phyloP scores from a whole-genome alignment of 75 land plant genomes.

The Chamaecyparis obtusa region DNA sequence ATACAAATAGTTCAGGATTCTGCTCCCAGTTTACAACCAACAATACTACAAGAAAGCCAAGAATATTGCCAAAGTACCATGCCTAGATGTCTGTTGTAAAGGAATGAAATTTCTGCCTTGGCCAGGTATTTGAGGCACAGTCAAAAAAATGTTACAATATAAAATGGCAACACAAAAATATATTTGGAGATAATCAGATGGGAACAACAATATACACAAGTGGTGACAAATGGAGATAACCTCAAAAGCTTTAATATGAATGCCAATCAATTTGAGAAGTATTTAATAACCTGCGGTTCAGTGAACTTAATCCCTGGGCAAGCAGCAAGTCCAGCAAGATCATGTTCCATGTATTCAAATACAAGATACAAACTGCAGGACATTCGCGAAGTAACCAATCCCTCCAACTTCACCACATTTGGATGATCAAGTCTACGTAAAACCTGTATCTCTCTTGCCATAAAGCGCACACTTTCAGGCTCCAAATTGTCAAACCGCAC shows the following conservation, averaged over 20 bases:
- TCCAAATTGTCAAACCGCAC: conserved; percentile 86
- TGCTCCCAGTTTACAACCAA: neutral
- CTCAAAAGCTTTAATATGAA: neutral
- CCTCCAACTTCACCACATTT: conserved; percentile 87
- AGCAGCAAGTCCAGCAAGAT: conserved; percentile 89
- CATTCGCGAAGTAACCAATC: conserved; percentile 90
- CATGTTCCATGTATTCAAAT: conserved; percentile 99
- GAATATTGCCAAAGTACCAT: neutral
- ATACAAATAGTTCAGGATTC: neutral
- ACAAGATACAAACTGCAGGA: conserved; percentile 96
- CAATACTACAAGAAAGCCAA: neutral
- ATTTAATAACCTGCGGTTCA: conserved; percentile 39
- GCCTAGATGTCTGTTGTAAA: neutral
- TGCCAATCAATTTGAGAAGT: neutral
- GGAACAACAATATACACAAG: neutral
- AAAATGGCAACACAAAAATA: neutral
- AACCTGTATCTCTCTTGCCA: conserved; percentile 95
- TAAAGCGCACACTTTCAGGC: conserved; percentile 95
- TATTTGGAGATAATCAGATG: neutral
- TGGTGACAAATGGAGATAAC: neutral
- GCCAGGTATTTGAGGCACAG: neutral
- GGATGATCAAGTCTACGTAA: conserved; percentile 92
- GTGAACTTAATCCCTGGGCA: conserved; percentile 81
- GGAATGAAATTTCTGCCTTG: neutral
- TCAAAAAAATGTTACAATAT: neutral